Percentiles rank a stretch among this genome's conserved stretches.
phyloP scores from a whole-genome alignment of 305 asterid genomes.

The Fraxinus albicans region DNA sequence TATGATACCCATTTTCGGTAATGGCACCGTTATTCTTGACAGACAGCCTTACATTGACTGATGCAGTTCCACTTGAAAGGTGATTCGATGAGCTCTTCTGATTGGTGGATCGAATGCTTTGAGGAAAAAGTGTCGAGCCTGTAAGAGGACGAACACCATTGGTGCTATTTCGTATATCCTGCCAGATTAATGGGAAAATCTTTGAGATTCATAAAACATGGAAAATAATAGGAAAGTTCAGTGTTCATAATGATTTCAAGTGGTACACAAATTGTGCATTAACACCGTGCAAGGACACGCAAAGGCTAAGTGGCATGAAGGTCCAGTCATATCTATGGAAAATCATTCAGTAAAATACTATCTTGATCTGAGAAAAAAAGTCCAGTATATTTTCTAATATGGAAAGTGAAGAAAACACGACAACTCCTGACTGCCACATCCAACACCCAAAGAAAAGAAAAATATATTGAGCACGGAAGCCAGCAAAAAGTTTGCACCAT shows the following conservation, averaged over 20 bases:
- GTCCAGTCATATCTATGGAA: neutral
- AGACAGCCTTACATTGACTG: constrained; percentile 42
- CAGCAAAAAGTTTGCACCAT: neutral
- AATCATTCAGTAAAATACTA: neutral
- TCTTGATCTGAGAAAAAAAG: neutral
- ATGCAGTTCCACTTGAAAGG: constrained; percentile 32
- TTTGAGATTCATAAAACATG: constrained; percentile 21
- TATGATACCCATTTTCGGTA: constrained; percentile 51
- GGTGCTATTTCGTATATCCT: constrained; percentile 79
- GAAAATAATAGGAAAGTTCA: neutral
- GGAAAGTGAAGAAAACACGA: neutral
- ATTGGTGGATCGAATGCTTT: constrained; percentile 81
- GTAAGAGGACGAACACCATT: constrained; percentile 66
- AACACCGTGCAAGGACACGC: neutral
- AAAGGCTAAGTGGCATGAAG: neutral
- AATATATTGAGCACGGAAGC: neutral
- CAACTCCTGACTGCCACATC: neutral
- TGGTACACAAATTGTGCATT: neutral
- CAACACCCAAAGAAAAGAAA: neutral
- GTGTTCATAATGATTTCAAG: neutral
- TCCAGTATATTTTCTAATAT: neutral
- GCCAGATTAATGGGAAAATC: constrained; percentile 34
- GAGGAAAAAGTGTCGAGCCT: constrained; percentile 88
- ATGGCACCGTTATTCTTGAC: constrained; percentile 31
- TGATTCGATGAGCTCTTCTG: constrained; percentile 48